phyloP scores from a whole-genome alignment of 768 basidiomycete genomes.

The Gautieria morchelliformis region DNA sequence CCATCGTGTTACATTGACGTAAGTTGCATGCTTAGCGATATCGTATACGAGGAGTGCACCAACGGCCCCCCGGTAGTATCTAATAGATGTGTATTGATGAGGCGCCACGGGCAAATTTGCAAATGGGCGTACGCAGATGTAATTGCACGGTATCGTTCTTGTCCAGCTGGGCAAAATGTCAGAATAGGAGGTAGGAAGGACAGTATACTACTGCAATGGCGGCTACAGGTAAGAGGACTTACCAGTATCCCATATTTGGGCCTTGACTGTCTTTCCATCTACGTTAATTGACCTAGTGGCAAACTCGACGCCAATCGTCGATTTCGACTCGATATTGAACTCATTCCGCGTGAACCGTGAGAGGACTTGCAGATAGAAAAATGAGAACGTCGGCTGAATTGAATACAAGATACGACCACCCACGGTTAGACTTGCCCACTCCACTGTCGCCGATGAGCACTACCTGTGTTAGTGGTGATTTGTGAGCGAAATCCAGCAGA shows the following conservation, averaged over 20 bases:
- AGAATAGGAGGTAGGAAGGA: not conserved
- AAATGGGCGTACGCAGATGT: constrained; percentile 71
- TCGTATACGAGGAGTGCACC: constrained; percentile 91
- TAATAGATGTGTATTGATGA: constrained; percentile 20
- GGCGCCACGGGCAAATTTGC: not conserved
- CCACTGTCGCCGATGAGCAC: constrained; percentile 99
- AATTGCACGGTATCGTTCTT: constrained; percentile 96
- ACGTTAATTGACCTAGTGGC: constrained; percentile 92
- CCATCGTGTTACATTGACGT: constrained; percentile 91
- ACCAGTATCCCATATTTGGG: constrained; percentile 99
- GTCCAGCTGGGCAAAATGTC: constrained; percentile 47
- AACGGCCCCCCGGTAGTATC: constrained; percentile 96
- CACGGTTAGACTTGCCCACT: constrained; percentile 88
- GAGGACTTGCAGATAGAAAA: constrained; percentile 53
- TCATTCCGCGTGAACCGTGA: constrained; percentile 99
- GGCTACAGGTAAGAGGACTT: constrained; percentile 20
- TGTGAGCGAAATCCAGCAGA: not conserved
- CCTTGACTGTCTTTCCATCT: constrained; percentile 96
- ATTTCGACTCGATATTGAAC: constrained; percentile 98
- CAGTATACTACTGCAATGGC: not conserved
- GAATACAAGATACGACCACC: constrained; percentile 28
- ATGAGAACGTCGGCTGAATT: constrained; percentile 8
- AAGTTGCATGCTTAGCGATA: constrained; percentile 90
- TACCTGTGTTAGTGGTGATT: constrained; percentile 42
- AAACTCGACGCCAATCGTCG: constrained; percentile 98